Percentiles rank a stretch among this genome's conserved stretches.
These are phyloP conservation scores for Leccinellum albellum DNA, from an alignment of 768 basidiomycete species.

Conservation along the genomic window DNA sequence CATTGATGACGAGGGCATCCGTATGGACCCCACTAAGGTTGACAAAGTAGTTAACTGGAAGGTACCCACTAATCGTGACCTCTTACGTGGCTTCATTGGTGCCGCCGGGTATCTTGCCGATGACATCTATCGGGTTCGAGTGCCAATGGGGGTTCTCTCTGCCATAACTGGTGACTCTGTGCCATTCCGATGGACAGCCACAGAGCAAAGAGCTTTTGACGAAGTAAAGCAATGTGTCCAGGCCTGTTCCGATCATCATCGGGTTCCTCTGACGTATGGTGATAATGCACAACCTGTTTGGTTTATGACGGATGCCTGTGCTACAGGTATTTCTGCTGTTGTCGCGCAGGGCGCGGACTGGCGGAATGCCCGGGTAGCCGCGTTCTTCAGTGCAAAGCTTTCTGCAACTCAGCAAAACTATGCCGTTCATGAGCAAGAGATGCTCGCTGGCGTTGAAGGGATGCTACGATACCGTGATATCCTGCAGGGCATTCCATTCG, in stretches of 20 bases:
- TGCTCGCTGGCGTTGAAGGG: slow-evolving; percentile 35
- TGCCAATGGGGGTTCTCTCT: background rate
- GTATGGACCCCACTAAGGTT: slow-evolving; percentile 44
- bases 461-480: slow-evolving; percentile 30
- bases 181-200: background rate
- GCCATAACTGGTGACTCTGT: background rate
- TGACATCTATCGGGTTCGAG: background rate
- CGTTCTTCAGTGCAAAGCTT: background rate
- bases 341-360: background rate
- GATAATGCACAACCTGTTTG: background rate
- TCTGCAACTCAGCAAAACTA: slow-evolving; percentile 36
- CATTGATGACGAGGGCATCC: slow-evolving; percentile 36
- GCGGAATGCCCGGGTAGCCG: background rate
- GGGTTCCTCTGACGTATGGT: background rate
- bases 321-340: background rate
- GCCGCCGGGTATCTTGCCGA: background rate
- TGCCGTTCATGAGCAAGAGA: background rate
- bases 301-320: background rate
- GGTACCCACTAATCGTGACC: background rate
- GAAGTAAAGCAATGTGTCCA: background rate
- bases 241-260: background rate
- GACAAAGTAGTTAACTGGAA: slow-evolving; percentile 27
- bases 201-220: background rate
- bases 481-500: slow-evolving; percentile 29
- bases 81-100: background rate